Base-by-base conservation (phyloP, 371 early-diverging fungal species). In the Mortierella sp. region DNA sequence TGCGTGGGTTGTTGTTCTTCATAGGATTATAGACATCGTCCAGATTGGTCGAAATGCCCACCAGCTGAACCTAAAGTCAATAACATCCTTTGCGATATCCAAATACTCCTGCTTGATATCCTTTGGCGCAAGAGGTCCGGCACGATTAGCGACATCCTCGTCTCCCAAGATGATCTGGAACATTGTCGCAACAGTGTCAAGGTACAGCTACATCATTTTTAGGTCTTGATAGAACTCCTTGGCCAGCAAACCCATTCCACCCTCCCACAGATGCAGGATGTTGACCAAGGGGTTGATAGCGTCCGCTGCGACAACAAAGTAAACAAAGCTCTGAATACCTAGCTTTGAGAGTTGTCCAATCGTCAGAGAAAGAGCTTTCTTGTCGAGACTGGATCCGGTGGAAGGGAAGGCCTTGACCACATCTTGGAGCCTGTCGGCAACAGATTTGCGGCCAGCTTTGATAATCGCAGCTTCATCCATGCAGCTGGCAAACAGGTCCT, bases 391-490 rank as follows among this genome's bases (percentile, higher is more conserved):
- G 9, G 44, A 39, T 40, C 26, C 26, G 13, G 22, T 40, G 2
- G 39, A 53, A 0, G 85, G 74, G 63, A 79, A 87, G 2, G 80
- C 7, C 14, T 85, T 61, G 6, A 63, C 39, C 13, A 92, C 37
- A 19, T 85, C 58, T n/a, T 73, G 68, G 7, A 91, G 52, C 16
- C 90, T 55, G 26, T 86, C 85, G 2, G 75, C 37, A 5, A 92
- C 63, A 13, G 91, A 90, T n/a, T 79, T 61, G 0, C 88, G 77
- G 1, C 91, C 90, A 40, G 76, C 77, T 29, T 79, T 53, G 66
- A 77, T 83, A 61, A 92, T 87, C 7, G 41, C 50, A 4, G 74
- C 52, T 50, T 90, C 88, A 41, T 91, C 86, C 91, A 91, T 89
- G 72, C 92, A 92, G n/a, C 88, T 85, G 39, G 82, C 73, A 73